These are phyloP conservation scores for Clitoria ternatea DNA, from an alignment of 306 rosid species.

Conservation along the genomic window DNA sequence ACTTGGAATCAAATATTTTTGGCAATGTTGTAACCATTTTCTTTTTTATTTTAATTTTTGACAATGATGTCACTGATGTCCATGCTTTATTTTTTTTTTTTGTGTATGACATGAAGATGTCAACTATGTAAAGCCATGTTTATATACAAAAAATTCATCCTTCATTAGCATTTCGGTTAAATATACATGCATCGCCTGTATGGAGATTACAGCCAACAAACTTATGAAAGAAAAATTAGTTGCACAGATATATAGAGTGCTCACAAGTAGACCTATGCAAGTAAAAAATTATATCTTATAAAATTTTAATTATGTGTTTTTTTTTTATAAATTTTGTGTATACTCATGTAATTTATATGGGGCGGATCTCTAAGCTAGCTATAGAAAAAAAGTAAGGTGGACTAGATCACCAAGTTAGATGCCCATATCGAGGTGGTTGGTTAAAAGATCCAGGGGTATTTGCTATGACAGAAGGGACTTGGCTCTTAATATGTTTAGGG, in stretches of 20 bases:
- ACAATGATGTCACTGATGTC: conserved; percentile 52
- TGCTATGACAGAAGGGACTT: too few species aligned
- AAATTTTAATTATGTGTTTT: too few species aligned
- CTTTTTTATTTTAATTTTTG: conserved; percentile 28
- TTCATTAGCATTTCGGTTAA: background rate
- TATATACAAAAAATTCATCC: background rate
- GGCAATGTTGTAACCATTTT: conserved; percentile 70
- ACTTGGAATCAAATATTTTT: conserved; percentile 86
- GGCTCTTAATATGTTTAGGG: too few species aligned
- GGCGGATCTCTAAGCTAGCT: too few species aligned
- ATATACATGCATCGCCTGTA: background rate
- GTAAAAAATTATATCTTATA: too few species aligned
- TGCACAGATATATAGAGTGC: conserved; percentile 5
- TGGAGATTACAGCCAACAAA: background rate
- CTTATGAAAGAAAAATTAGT: background rate
- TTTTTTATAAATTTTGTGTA: too few species aligned
- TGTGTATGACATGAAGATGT: conserved; percentile 27
- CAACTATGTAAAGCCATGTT: conserved; percentile 21
- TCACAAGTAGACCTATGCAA: too few species aligned
- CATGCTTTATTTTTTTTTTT: background rate
- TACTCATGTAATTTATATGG: too few species aligned
- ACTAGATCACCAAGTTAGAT: too few species aligned
- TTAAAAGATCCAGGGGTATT: too few species aligned
- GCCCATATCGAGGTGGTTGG: too few species aligned
- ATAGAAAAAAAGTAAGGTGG: too few species aligned